Percentiles rank a stretch among this genome's conserved stretches.
Evolutionary conservation across 768 basidiomycete genomes (phyloP).

Genomic region (Naganishia vaughanmartiniae): DNA sequence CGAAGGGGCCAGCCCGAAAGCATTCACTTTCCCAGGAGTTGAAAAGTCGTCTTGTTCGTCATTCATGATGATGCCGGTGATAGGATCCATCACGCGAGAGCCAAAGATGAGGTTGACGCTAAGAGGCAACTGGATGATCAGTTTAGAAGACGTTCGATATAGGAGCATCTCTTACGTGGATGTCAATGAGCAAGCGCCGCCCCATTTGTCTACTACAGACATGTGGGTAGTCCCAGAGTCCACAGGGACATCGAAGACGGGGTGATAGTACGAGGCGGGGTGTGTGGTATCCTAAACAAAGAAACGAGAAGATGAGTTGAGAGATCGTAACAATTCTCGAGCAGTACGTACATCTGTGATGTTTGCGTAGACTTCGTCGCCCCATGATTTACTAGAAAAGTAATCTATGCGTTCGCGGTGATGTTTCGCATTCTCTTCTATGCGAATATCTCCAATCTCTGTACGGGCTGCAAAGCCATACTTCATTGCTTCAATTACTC

Average conservation of each 20-base stretch:
- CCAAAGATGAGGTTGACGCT: conserved; percentile 82
- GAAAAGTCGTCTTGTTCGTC: conserved; percentile 92
- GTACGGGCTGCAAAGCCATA: conserved; percentile 77
- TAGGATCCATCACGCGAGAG: conserved; percentile 76
- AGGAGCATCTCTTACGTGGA: conserved; percentile 58
- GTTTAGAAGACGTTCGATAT: background rate
- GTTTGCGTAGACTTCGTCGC: conserved; percentile 61
- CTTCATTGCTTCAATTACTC: conserved; percentile 79
- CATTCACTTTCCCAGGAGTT: conserved; percentile 75
- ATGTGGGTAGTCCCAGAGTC: conserved; percentile 96
- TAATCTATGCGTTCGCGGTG: conserved; percentile 57
- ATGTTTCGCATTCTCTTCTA: conserved; percentile 4
- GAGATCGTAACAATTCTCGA: background rate
- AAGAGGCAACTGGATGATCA: background rate
- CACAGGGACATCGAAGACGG: conserved; percentile 68
- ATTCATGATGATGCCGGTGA: conserved; percentile 85
- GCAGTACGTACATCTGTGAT: conserved; percentile 73
- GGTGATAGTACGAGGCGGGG: conserved; percentile 74
- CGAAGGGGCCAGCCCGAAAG: conserved; percentile 56
- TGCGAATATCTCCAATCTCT: conserved; percentile 64
- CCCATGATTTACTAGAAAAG: conserved; percentile 60
- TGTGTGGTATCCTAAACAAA: conserved; percentile 71
- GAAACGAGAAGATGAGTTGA: conserved; percentile 20
- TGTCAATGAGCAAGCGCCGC: conserved; percentile 80
- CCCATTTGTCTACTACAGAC: conserved; percentile 74